Evolutionary conservation across 164 flowering plant species (phyloP), one percentile per base, ranked within the genome.

Genomic region (Cinnamomum chago): DNA sequence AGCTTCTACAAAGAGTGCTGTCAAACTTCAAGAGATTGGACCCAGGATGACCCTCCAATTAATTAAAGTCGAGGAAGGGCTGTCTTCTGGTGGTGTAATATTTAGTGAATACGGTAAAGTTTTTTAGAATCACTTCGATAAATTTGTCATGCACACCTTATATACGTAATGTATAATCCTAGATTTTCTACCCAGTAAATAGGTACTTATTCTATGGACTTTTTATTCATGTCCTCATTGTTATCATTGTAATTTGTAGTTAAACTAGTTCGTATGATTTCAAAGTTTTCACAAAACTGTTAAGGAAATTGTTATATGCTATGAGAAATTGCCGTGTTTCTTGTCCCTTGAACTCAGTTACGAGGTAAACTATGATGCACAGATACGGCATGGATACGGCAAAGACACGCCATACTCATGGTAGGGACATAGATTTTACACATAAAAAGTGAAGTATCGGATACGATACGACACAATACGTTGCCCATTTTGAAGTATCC

Each of bases 11-110:
- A 92, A 93, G 86, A 95, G 97, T 87, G 98, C 93, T 60, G 97
- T 95, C 70, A 90, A 86, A 84, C 96, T 95, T 75, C 96, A 95
- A 79, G 99, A 95, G 86, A 86, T 95, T 83, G 99, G 97, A 77
- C 98, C 97, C 6, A 89, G 99, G 80, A 89, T 95, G 96, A 92
- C 94, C 5, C 91, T 95, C 75, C 89, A 93, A 71, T 91, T 93
- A 74, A 77, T 87, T 7, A 93, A 90, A 83, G 68, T 95, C 69
- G 98, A 95, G 81, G 97, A 90, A 79, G 98, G 98, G 73, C 76
- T 93, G 75, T 95, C 98, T 79, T 72, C 90, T 47, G 97, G 98
- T 70, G 86, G 85, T 70, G 76, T 90, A 71, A 88, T 93, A 76
- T 95, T 92, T 85, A 89, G 73, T 75, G 93, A 86, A 86, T 86